These are phyloP conservation scores for Magnaporthiopsis poae DNA, from an alignment of 2,329 filamentous ascomycete genomes.

Conservation along the genomic window DNA sequence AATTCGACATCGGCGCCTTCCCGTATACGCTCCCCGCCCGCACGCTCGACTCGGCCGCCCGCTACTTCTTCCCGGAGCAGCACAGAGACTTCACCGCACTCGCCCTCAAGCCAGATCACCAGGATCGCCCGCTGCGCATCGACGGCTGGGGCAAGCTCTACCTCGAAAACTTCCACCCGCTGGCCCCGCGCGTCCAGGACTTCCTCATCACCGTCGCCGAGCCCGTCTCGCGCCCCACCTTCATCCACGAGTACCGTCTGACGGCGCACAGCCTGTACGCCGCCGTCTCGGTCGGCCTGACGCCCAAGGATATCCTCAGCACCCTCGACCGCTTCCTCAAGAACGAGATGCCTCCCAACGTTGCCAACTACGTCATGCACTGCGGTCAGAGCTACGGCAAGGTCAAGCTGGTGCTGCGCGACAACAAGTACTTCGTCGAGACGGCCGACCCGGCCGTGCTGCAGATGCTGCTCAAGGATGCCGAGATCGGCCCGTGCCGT, in stretches of 20 bases:
- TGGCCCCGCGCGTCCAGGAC: conserved; percentile 77
- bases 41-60: not conserved
- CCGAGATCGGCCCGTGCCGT: conserved; percentile 67
- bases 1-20: conserved; percentile 3
- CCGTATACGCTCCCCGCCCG: not conserved
- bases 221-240: conserved; percentile 74
- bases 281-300: conserved; percentile 79
- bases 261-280: conserved; percentile 87
- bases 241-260: conserved; percentile 83
- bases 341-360: conserved; percentile 66
- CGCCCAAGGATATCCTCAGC: conserved; percentile 76
- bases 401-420: conserved; percentile 82
- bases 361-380: conserved; percentile 65
- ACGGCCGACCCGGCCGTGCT: conserved; percentile 77
- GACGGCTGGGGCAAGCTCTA: conserved; percentile 67
- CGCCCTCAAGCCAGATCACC: conserved; percentile 6
- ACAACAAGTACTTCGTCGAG: conserved; percentile 85
- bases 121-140: conserved; percentile 84
- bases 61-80: conserved; percentile 1
- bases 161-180: conserved; percentile 80
- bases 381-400: conserved; percentile 87
- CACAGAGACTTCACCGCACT: not conserved
- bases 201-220: conserved; percentile 91
- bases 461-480: conserved; percentile 70
- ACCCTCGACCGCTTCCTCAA: conserved; percentile 80